Evolutionary conservation across 306 rosid species (phyloP).

Genomic region (Arachis stenosperma): DNA sequence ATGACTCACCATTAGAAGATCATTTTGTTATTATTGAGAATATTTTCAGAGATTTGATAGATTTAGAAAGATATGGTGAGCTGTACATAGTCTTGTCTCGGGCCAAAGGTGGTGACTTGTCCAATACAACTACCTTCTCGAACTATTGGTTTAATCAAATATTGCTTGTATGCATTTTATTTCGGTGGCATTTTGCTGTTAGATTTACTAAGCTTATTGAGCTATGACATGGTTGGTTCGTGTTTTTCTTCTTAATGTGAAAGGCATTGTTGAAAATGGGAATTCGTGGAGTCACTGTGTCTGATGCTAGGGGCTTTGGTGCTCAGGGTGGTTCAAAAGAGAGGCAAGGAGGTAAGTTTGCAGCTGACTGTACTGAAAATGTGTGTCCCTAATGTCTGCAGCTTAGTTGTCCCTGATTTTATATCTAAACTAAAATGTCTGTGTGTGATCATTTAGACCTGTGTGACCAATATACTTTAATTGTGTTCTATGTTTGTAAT

Average conservation of each 20-base stretch:
- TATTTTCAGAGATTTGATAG: too few relatives aligned
- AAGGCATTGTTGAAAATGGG: slow-evolving; percentile 90
- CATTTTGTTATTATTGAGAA: too few relatives aligned
- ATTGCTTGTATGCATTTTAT: not conserved
- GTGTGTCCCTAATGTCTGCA: slow-evolving; percentile 14
- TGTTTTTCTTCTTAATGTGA: slow-evolving; percentile 30
- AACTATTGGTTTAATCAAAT: slow-evolving; percentile 17
- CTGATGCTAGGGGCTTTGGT: slow-evolving; percentile 92
- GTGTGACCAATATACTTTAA: slow-evolving; percentile 22
- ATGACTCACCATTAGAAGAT: too few relatives aligned
- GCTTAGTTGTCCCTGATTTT: slow-evolving; percentile 23
- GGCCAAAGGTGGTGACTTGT: too few relatives aligned
- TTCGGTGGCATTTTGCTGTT: not conserved
- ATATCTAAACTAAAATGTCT: not conserved
- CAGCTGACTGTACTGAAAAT: slow-evolving; percentile 7
- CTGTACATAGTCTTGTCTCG: too few relatives aligned
- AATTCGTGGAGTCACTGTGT: slow-evolving; percentile 88
- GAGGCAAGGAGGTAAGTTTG: slow-evolving; percentile 86
- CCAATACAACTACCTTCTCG: not conserved
- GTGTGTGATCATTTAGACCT: slow-evolving; percentile 1
- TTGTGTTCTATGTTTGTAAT: slow-evolving; percentile 14
- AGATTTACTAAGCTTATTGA: slow-evolving; percentile 15
- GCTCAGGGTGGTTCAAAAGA: slow-evolving; percentile 94
- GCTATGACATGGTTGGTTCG: slow-evolving; percentile 22
- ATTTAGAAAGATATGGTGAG: too few relatives aligned